A percentile compares a stretch with the other conserved stretches of the same genome.
phyloP scores from a whole-genome alignment of 139 green algal species.

The Closterium sp. region DNA sequence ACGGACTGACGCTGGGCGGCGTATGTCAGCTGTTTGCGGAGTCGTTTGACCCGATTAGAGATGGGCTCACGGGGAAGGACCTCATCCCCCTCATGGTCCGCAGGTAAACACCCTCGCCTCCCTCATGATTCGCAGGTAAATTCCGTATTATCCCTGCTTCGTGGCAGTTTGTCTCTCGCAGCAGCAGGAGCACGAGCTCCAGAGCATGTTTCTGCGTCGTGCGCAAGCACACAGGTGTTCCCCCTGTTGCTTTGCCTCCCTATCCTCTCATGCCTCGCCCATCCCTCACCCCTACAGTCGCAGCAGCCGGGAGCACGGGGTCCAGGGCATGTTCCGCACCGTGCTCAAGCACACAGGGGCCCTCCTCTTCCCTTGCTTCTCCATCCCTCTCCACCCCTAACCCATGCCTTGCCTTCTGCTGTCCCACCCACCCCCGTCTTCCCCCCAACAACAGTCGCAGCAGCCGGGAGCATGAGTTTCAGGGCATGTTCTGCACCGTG shows the following conservation, averaged over 20 bases:
- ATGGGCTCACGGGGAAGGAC: conserved; percentile 70
- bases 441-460: conserved; percentile 41
- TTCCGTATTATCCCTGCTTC: too few species aligned
- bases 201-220: too few species aligned
- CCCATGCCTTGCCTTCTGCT: too few species aligned
- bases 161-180: too few species aligned
- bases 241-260: not conserved
- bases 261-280: not conserved
- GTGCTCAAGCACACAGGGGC: conserved; percentile 76
- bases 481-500: conserved; percentile 76
- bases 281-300: too few species aligned
- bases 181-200: too few species aligned
- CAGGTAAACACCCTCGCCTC: conserved; percentile 38
- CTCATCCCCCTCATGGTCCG: conserved; percentile 85
- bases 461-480: conserved; percentile 70
- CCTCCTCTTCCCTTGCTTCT: too few species aligned
- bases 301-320: conserved; percentile 64
- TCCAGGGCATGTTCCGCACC: conserved; percentile 77
- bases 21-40: conserved; percentile 60
- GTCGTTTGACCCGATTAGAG: conserved; percentile 87
- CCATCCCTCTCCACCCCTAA: too few species aligned
- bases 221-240: too few species aligned
- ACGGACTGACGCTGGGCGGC: conserved; percentile 24
- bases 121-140: not conserved
- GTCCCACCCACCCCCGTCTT: too few species aligned